These are phyloP conservation scores for Mycosphaerella arachidis DNA, from an alignment of 2,329 filamentous ascomycete genomes.

Conservation along the genomic window DNA sequence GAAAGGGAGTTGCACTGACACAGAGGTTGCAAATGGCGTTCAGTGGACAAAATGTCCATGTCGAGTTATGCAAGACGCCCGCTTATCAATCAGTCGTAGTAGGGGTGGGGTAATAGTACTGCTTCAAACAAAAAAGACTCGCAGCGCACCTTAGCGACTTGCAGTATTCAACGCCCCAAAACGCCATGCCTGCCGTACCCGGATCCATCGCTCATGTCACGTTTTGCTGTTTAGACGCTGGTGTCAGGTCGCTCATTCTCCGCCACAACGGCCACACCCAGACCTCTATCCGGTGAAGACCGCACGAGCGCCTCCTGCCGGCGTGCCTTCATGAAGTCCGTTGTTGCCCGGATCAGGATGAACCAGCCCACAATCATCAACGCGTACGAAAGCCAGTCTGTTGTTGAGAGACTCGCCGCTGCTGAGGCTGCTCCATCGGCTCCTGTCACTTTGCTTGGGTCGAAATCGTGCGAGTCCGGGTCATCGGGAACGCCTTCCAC, in stretches of 20 bases:
- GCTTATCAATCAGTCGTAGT: not conserved
- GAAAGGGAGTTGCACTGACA: too few relatives aligned
- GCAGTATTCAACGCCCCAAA: not conserved
- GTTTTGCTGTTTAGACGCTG: slow-evolving; percentile 34
- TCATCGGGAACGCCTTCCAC: slow-evolving; percentile 62
- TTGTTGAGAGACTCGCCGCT: slow-evolving; percentile 59
- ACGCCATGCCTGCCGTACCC: slow-evolving; percentile 5
- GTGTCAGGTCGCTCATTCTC: slow-evolving; percentile 76
- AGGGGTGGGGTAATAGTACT: not conserved
- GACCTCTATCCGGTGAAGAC: slow-evolving; percentile 83
- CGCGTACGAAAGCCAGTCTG: slow-evolving; percentile 85
- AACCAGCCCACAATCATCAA: slow-evolving; percentile 99
- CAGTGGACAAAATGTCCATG: not conserved
- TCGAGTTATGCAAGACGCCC: not conserved
- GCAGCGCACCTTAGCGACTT: not conserved
- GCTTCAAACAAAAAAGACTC: not conserved
- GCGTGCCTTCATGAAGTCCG: slow-evolving; percentile 81
- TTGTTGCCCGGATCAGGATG: slow-evolving; percentile 87
- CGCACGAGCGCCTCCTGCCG: slow-evolving; percentile 89
- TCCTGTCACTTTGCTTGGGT: slow-evolving; percentile 63
- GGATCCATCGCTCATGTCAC: not conserved
- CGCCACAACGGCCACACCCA: slow-evolving; percentile 80
- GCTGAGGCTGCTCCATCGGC: slow-evolving; percentile 30
- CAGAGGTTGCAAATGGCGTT: too few relatives aligned
- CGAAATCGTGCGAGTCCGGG: slow-evolving; percentile 85